Base-by-base conservation (phyloP, 2,329 filamentous ascomycete species). In the Pyricularia grisea region DNA sequence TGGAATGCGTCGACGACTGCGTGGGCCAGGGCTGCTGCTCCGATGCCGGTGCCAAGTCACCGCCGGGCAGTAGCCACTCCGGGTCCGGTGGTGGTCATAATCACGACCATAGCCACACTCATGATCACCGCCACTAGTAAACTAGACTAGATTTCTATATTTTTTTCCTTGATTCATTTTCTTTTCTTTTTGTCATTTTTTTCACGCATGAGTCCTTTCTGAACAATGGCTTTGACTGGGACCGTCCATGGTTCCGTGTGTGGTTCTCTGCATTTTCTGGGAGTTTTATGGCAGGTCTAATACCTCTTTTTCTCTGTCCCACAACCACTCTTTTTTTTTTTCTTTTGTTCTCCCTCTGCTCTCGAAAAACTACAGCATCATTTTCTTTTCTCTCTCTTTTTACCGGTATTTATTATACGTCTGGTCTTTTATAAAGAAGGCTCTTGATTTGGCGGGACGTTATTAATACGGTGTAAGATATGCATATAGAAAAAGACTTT, bases 1-100 rank as follows among this genome's bases (percentile, higher is more conserved):
- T 88, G 3, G 84, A 85, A 71, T 85, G 83, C 68, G 80, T 84
- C 11, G 82, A 84, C 66, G 76, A 84, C 69, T 85, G 83, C 70
- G 77, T 78, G 3, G 81, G 76, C 20, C 77, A 79, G 73, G 81
- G 81, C 17, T 85, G 83, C 77, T 85, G 82, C 72, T 73, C 77
- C 2, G 69, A 72, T 14, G 65, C 73, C 0, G 75, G 70, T 58
- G 78, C 75, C 20, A 75, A 76, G 58, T 75, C 74, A 20, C 76
- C 70, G 64, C 78, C 75, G 36, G 77, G 73, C 70, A 78, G 76
- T 69, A 74, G 77, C 69, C 77, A 78, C 33, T 76, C 76, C 11
- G 72, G 72, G 25, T 73, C 74, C 63, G 72, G 72, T 58, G 71
- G 71, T 25, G 70, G 64, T 6, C 71, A 76, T 50, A 71, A 77